A percentile compares a stretch with the other conserved stretches of the same genome.
Evolutionary conservation across 768 basidiomycete genomes (phyloP).

Genomic region (Kwoniella sp.): DNA sequence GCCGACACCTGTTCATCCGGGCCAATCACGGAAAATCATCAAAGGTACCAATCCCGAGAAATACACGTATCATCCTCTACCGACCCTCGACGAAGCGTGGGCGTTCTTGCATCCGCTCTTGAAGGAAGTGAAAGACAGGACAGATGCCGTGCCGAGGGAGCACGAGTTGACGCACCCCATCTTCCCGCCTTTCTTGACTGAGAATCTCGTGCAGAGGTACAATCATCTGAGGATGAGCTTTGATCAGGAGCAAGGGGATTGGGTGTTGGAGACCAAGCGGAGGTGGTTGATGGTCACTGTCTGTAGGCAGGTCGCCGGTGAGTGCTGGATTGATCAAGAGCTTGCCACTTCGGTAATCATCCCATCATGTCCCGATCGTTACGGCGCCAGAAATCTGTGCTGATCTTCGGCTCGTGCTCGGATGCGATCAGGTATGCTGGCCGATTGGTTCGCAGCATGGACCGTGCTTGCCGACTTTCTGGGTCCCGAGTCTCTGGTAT

Average conservation of each 20-base stretch:
- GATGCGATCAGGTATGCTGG: slow-evolving; percentile 40
- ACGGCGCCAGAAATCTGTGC: background rate
- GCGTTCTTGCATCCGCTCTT: slow-evolving; percentile 33
- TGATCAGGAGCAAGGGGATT: slow-evolving; percentile 32
- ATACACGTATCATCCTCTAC: slow-evolving; percentile 32
- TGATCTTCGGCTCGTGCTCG: background rate
- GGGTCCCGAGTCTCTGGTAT: slow-evolving; percentile 42
- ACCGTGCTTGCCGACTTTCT: slow-evolving; percentile 49
- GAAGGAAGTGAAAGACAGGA: slow-evolving; percentile 33
- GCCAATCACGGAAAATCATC: slow-evolving; percentile 30
- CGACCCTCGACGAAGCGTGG: slow-evolving; percentile 43
- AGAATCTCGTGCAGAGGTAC: slow-evolving; percentile 36
- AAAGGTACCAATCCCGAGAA: slow-evolving; percentile 33
- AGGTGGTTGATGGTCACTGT: slow-evolving; percentile 44
- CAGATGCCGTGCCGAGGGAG: slow-evolving; percentile 35
- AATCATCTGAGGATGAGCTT: slow-evolving; percentile 37
- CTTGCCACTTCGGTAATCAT: too few species aligned
- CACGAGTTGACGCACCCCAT: slow-evolving; percentile 45
- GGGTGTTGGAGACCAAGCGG: slow-evolving; percentile 33
- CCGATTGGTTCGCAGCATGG: slow-evolving; percentile 51
- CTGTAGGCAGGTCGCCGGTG: slow-evolving; percentile 50
- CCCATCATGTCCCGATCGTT: background rate
- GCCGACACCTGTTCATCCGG: slow-evolving; percentile 3
- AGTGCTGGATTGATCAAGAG: slow-evolving; percentile 16
- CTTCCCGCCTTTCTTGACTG: slow-evolving; percentile 42